Conservation (phyloP, 257 asterid genomes). For the Haberlea rhodopensis region DNA sequence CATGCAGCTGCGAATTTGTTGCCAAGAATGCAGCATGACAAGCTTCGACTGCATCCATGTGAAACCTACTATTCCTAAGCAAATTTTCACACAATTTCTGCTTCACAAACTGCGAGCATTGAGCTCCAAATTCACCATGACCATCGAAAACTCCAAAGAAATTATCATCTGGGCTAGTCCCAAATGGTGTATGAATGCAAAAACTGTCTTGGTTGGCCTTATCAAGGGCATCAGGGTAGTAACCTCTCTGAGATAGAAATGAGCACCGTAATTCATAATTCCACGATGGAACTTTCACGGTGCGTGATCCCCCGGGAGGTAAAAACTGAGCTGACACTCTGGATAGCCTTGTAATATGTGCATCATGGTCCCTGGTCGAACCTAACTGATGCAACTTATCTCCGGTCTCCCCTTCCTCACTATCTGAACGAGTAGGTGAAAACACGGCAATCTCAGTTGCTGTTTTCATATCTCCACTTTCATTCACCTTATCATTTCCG, state of each 20-base stretch:
- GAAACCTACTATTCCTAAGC: conserved; percentile 66
- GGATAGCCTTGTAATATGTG: conserved; percentile 70
- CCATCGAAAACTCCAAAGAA: conserved; percentile 98
- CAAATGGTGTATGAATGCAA: conserved; percentile 90
- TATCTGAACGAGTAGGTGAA: conserved; percentile 55
- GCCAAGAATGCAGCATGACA: conserved; percentile 70
- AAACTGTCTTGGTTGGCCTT: conserved; percentile 96
- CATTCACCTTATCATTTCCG: conserved; percentile 48
- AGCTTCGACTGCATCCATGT: conserved; percentile 74
- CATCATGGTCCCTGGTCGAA: conserved; percentile 57
- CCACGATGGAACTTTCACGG: conserved; percentile 68
- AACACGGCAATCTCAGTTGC: conserved; percentile 52
- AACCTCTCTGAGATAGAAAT: conserved; percentile 89
- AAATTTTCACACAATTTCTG: conserved; percentile 80
- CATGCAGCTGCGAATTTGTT: conserved; percentile 78
- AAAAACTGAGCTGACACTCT: conserved; percentile 81
- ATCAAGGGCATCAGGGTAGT: conserved; percentile 96
- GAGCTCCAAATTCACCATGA: conserved; percentile 91
- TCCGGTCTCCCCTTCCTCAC: conserved; percentile 54
- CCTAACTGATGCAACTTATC: conserved; percentile 53
- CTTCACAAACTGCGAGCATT: conserved; percentile 87
- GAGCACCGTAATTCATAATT: conserved; percentile 74
- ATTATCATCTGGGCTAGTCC: conserved; percentile 68
- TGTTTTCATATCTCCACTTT: conserved; percentile 45
- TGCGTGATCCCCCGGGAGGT: conserved; percentile 77